Percentiles rank a stretch among this genome's conserved stretches.
Conservation (phyloP, 1,139 yeast species). For the Arxiozyma heterogenica region DNA sequence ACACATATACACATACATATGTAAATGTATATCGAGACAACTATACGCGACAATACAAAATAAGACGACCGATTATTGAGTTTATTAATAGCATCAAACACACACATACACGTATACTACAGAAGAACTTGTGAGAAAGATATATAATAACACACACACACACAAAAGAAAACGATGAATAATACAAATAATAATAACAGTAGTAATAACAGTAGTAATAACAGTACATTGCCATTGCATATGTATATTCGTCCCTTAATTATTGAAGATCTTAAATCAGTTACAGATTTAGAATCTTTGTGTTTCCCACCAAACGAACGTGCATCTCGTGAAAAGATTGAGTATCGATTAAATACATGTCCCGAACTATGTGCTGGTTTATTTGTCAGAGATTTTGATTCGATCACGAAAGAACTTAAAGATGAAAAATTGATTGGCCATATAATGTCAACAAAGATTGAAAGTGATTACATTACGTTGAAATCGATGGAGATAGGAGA, state of each 20-base stretch:
- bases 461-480: conserved; percentile 44
- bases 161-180: background rate
- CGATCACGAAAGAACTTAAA: conserved; percentile 31
- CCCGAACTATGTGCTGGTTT: conserved; percentile 89
- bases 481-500: conserved; percentile 50
- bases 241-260: conserved; percentile 78
- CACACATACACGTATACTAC: background rate
- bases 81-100: too few relatives aligned
- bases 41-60: too few relatives aligned
- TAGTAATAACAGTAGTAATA: too few relatives aligned
- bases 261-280: conserved; percentile 56
- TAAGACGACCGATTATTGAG: too few relatives aligned
- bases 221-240: conserved; percentile 42
- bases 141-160: too few relatives aligned
- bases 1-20: too few relatives aligned
- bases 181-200: conserved; percentile 5
- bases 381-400: conserved; percentile 59
- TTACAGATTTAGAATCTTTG: conserved; percentile 49
- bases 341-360: conserved; percentile 65
- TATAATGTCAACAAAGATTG: conserved; percentile 71
- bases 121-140: background rate
- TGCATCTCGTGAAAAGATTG: conserved; percentile 52
- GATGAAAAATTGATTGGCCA: conserved; percentile 74
- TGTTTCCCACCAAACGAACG: conserved; percentile 68
- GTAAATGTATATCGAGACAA: too few relatives aligned